Conservation (phyloP, 1,284 basidiomycete species). For the Pseudozyma sp. region DNA sequence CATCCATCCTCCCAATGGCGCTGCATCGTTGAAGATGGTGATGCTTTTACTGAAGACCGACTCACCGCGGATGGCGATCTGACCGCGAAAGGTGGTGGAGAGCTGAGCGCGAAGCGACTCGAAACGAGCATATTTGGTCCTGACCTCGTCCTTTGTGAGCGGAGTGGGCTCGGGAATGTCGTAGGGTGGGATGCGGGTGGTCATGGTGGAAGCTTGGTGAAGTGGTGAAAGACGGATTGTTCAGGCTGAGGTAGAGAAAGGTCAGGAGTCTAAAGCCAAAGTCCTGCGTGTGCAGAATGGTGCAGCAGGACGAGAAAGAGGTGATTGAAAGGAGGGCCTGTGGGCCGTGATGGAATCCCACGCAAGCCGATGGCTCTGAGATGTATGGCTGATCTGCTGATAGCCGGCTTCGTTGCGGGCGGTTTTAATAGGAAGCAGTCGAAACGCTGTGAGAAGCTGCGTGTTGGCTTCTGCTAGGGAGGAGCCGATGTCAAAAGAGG, state of each 20-base stretch:
- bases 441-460: slow-evolving; percentile 2
- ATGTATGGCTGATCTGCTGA: background rate
- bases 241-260: background rate
- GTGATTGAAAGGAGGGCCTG: slow-evolving; percentile 25
- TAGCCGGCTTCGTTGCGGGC: slow-evolving; percentile 32
- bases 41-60: slow-evolving; percentile 44
- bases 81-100: slow-evolving; percentile 31
- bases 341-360: slow-evolving; percentile 31
- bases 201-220: slow-evolving; percentile 13
- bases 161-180: slow-evolving; percentile 45
- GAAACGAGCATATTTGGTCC: slow-evolving; percentile 33
- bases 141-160: slow-evolving; percentile 26
- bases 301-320: slow-evolving; percentile 29
- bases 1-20: slow-evolving; percentile 54
- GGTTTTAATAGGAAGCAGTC: background rate
- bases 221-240: background rate
- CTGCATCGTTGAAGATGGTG: slow-evolving; percentile 57
- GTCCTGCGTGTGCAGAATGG: slow-evolving; percentile 50
- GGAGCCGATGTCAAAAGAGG: background rate
- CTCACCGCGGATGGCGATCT: slow-evolving; percentile 45
- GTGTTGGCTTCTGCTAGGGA: background rate
- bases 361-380: slow-evolving; percentile 13
- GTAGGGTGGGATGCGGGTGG: slow-evolving; percentile 40
- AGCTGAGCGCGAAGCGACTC: slow-evolving; percentile 31
- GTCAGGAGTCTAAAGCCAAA: slow-evolving; percentile 1